Percentiles rank a stretch among this genome's conserved stretches.
These are phyloP conservation scores for Takakia lepidozioides DNA, from an alignment of 225 moss, liverwort and hornwort species.

Conservation along the genomic window DNA sequence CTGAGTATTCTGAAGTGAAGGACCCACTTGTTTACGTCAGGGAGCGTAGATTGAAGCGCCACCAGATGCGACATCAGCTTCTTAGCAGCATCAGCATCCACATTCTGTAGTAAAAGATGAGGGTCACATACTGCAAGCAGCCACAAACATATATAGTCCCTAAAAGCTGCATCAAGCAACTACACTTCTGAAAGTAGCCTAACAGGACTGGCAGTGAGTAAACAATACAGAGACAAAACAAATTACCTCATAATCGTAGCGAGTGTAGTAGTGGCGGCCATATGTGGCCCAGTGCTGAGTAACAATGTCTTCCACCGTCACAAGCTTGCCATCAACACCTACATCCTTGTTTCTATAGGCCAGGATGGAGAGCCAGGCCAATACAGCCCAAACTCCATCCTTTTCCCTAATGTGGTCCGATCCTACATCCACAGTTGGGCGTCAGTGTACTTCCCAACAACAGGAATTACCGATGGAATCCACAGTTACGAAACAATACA, in stretches of 20 bases:
- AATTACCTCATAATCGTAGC: conserved; percentile 99
- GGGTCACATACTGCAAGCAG: not conserved
- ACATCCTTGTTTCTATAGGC: conserved; percentile 60
- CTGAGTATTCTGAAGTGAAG: no score
- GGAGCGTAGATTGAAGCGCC: conserved; percentile 67
- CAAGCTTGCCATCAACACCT: conserved; percentile 55
- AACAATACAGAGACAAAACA: no score
- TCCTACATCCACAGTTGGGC: conserved; percentile 34
- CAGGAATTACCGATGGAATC: not conserved
- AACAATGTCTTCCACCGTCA: conserved; percentile 87
- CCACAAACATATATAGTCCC: no score
- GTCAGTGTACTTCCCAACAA: no score
- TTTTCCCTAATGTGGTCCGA: conserved; percentile 97
- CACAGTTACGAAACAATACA: no score
- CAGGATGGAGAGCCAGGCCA: conserved; percentile 96
- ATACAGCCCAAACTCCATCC: conserved; percentile 97
- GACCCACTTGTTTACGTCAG: conserved; percentile 61
- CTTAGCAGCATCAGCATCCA: conserved; percentile 87
- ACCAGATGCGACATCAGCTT: conserved; percentile 85
- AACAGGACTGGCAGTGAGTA: no score
- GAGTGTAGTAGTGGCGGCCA: conserved; percentile 93
- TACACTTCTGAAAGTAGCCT: no score
- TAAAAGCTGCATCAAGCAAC: no score
- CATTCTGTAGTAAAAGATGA: conserved; percentile 46
- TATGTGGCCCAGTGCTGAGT: conserved; percentile 83